Evolutionary conservation across 805 yeast genomes (phyloP), one percentile per base, ranked within the genome.

Genomic region (Candida nanaspora): DNA sequence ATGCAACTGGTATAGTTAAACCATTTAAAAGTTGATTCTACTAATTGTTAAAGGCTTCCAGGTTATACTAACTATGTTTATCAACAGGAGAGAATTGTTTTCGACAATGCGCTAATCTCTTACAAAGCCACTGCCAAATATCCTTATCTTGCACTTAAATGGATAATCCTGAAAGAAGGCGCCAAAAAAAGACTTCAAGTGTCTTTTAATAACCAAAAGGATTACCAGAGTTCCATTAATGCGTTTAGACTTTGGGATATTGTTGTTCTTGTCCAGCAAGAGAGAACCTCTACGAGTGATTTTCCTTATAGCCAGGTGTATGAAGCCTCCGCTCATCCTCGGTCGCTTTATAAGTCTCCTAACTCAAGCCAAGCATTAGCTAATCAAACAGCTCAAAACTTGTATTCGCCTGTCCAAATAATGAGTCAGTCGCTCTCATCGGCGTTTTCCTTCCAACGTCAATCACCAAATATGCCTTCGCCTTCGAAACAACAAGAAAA

Each of bases 131-230:
- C 13, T 13, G 8, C 15, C 11, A 10, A 33, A 18, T 33, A 14
- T 14, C 36, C 36, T 8, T 33, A 33, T 23, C 7, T 33, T 21
- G 15, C 27, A 6, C 6, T 33, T 5, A 33, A 14, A 23, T 31
- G 34, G 34, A 18, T 4, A 10, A 3, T 9, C n/a, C 8, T 7
- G 3, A 6, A 3, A 16, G 11, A n/a, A 3, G 5, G 23, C 6
- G 6, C n/a, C 9, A 8, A 4, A 29, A 49, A 43, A 41, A 53
- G 47, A 26, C 31, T 53, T 4, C 57, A 53, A 37, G 23, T 51
- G 22, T 45, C 53, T 22, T 50, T 53, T 30, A 30, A 46, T 2
- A 41, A 35, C 9, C 25, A 31, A 5, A 37, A 35, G 2, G 52
- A 46, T 21, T 50, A 41, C 33, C 40, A 41, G 4, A 33, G 28